These are phyloP conservation scores for Coemansia aciculifera DNA, from an alignment of 192 early-diverging fungal species.

Conservation along the genomic window DNA sequence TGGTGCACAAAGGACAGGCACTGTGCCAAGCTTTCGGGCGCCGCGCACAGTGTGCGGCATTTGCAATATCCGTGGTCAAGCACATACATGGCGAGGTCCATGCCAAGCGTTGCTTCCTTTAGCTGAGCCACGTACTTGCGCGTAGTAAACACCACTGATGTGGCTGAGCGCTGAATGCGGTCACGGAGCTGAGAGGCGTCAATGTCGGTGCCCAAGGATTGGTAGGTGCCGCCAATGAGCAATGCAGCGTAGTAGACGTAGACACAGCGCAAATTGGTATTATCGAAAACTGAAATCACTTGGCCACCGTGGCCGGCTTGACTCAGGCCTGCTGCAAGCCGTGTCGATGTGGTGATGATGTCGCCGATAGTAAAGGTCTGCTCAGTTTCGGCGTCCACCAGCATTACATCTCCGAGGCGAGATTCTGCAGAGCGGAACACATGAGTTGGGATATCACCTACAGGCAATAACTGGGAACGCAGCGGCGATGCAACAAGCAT, in stretches of 20 bases:
- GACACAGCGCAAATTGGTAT: constrained; percentile 39
- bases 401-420: constrained; percentile 29
- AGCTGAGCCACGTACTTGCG: constrained; percentile 18
- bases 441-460: constrained; percentile 51
- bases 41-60: constrained; percentile 2
- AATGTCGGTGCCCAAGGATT: constrained; percentile 40
- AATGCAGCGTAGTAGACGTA: constrained; percentile 51
- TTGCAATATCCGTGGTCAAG: constrained; percentile 18
- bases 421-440: constrained; percentile 43
- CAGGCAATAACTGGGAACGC: constrained; percentile 26
- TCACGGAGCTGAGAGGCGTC: constrained; percentile 15
- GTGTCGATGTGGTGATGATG: constrained; percentile 34
- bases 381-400: constrained; percentile 41
- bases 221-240: constrained; percentile 49
- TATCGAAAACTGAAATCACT: constrained; percentile 41
- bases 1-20: constrained; percentile 29
- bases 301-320: constrained; percentile 24
- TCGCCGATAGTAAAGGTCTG: constrained; percentile 42
- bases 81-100: constrained; percentile 27
- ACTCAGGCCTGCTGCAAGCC: constrained; percentile 38
- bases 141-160: constrained; percentile 37
- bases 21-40: constrained; percentile 1
- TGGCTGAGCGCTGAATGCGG: constrained; percentile 24
- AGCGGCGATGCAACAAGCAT: constrained; percentile 51
- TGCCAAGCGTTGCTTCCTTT: constrained; percentile 8